Conservation (phyloP, 176 grass and related monocot genomes). For the Luzula sylvatica region DNA sequence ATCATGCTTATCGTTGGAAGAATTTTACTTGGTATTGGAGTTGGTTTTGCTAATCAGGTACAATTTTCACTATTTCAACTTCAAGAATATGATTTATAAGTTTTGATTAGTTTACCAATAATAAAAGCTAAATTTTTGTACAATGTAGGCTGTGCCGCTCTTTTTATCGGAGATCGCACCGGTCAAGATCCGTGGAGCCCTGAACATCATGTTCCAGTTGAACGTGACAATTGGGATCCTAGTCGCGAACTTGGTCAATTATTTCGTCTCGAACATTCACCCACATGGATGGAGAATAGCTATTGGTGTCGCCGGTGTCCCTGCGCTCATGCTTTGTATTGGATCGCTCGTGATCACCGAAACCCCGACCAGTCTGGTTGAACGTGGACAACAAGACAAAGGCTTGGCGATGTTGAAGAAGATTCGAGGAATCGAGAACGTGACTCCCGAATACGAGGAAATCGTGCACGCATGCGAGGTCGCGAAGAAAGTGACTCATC, state of each 20-base stretch:
- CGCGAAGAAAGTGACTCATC: constrained; percentile 26
- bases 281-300: constrained; percentile 43
- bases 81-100: neutral
- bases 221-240: constrained; percentile 60
- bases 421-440: constrained; percentile 33
- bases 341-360: constrained; percentile 46
- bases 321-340: constrained; percentile 23
- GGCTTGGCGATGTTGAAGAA: constrained; percentile 23
- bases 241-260: constrained; percentile 54
- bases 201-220: constrained; percentile 81
- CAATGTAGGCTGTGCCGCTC: constrained; percentile 48
- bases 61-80: neutral
- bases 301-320: constrained; percentile 32
- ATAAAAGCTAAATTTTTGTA: neutral
- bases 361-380: constrained; percentile 57
- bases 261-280: constrained; percentile 25
- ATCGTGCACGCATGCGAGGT: constrained; percentile 23
- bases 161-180: constrained; percentile 68
- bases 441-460: constrained; percentile 41
- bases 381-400: constrained; percentile 16
- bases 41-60: constrained; percentile 55
- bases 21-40: constrained; percentile 43
- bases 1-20: constrained; percentile 49
- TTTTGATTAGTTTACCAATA: neutral
- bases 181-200: constrained; percentile 39